Base-by-base conservation (phyloP, 352 stramenopile genomes). In the Globisporangium alternatum region DNA sequence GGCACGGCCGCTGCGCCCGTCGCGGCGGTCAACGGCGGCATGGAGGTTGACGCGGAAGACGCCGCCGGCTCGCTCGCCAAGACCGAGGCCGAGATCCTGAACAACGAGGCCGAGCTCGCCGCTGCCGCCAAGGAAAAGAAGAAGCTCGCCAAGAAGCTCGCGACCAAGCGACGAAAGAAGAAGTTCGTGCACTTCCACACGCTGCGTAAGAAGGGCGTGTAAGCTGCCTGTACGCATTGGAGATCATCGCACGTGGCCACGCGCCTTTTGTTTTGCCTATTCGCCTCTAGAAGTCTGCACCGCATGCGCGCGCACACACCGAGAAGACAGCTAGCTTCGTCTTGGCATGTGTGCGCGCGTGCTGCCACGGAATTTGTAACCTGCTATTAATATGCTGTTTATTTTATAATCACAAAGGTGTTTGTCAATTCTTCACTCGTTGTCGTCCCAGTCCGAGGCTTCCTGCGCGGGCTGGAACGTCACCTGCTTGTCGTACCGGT, bases 151-250 rank as follows among this genome's bases (percentile, higher is more conserved):
- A 82, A 77, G 70, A 88, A 89, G 71, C 54, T 68, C 28, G 72
- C 73, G 19, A 66, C 67, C 13, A 73, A 79, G 41, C 71, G 73
- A 58, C 68, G 78, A 69, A 90, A 88, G 78, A 82, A 86, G 62
- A 93, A 93, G 71, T 91, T 93, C 48, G 76, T 95, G 64, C 84
- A 92, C 69, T 93, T 95, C 74, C 84, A 95, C 77, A 78, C 80
- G 56, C 74, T 93, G 45, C 86, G 86, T 64, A 95, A 95, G 79
- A 95, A 95, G 75, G 86, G 86, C 56, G 83, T 90, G 71, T 93
- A 88, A 81, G 68, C 43, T n/a, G 25, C n/a, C 1, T 28, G 22
- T 17, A 21, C 53, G 5, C 35, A 15, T 2, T 62, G 25, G 25
- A 28, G 25, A 28, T 28, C 25, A 28, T 2, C 41, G 15, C 49